Evolutionary conservation across 2,329 filamentous ascomycete genomes (phyloP).

Genomic region (Phyllosticta citrichinensis): DNA sequence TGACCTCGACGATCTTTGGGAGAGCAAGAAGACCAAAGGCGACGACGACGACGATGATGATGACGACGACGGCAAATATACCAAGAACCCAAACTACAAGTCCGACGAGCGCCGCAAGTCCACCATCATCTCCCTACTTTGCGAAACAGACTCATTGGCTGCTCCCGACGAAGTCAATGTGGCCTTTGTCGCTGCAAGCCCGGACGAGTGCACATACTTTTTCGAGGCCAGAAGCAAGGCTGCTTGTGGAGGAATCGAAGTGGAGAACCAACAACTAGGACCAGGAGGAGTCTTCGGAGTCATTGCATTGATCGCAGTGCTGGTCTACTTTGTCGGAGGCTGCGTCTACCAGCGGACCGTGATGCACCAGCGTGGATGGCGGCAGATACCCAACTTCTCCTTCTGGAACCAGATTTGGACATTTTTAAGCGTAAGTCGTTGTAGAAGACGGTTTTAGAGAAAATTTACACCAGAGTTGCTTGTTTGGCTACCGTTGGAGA

Average conservation of each 20-base stretch:
- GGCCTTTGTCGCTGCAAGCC: conserved; percentile 71
- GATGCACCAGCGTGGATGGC: conserved; percentile 88
- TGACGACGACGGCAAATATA: conserved; percentile 25
- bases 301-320: conserved; percentile 67
- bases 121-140: conserved; percentile 84
- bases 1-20: conserved; percentile 16
- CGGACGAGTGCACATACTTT: conserved; percentile 89
- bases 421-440: conserved; percentile 63
- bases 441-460: neutral
- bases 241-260: conserved; percentile 65
- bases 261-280: conserved; percentile 48
- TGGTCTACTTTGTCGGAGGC: conserved; percentile 85
- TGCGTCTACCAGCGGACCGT: conserved; percentile 94
- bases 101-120: conserved; percentile 62
- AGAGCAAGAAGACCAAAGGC: conserved; percentile 33
- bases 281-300: conserved; percentile 77
- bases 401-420: conserved; percentile 82
- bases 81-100: conserved; percentile 30
- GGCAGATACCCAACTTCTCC: conserved; percentile 86
- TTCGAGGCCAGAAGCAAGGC: conserved; percentile 84
- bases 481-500: neutral
- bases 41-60: conserved; percentile 25
- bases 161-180: conserved; percentile 50
- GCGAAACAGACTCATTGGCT: conserved; percentile 68
- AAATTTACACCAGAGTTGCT: neutral